phyloP scores from a whole-genome alignment of 2,329 filamentous ascomycete species.

The Paecilomyces variotii region DNA sequence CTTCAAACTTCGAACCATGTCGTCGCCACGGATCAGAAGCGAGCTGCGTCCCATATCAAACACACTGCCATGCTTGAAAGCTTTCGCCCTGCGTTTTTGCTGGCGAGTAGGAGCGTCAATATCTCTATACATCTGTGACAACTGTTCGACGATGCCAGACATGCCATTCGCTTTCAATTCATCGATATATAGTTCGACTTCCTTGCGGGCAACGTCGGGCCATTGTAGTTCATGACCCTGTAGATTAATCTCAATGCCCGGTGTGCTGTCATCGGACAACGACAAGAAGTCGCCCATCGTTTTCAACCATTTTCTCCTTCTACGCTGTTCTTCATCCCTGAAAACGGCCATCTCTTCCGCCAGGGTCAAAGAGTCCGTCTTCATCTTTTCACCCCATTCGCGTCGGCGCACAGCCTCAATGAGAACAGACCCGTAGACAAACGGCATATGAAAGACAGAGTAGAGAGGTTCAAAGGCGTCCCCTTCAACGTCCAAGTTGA shows the following conservation, averaged over 20 bases:
- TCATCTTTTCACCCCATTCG: slow-evolving; percentile 90
- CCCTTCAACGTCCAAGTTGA: slow-evolving; percentile 64
- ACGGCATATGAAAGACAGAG: slow-evolving; percentile 73
- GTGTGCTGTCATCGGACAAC: slow-evolving; percentile 58
- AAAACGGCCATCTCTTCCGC: slow-evolving; percentile 90
- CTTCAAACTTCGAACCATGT: slow-evolving; percentile 66
- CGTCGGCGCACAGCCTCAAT: slow-evolving; percentile 76
- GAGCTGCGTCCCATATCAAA: slow-evolving; percentile 89
- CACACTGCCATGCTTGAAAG: slow-evolving; percentile 93
- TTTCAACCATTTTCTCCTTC: slow-evolving; percentile 84
- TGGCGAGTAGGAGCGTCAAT: slow-evolving; percentile 76
- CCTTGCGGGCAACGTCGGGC: slow-evolving; percentile 67
- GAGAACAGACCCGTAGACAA: slow-evolving; percentile 81
- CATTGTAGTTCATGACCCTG: slow-evolving; percentile 71
- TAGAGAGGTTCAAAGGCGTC: slow-evolving; percentile 74
- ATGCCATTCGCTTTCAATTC: slow-evolving; percentile 58
- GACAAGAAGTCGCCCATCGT: slow-evolving; percentile 66
- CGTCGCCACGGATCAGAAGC: slow-evolving; percentile 77
- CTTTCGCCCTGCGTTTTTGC: slow-evolving; percentile 77
- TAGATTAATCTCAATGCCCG: slow-evolving; percentile 78
- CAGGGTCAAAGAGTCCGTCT: slow-evolving; percentile 73
- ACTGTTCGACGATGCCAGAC: slow-evolving; percentile 58
- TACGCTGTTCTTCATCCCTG: slow-evolving; percentile 84
- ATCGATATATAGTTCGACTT: slow-evolving; percentile 67
- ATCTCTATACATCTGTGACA: slow-evolving; percentile 69